A percentile compares a stretch with the other conserved stretches of the same genome.
These are phyloP conservation scores for Epichloe brachyelytri DNA, from an alignment of 2,329 filamentous ascomycete species.

Conservation along the genomic window DNA sequence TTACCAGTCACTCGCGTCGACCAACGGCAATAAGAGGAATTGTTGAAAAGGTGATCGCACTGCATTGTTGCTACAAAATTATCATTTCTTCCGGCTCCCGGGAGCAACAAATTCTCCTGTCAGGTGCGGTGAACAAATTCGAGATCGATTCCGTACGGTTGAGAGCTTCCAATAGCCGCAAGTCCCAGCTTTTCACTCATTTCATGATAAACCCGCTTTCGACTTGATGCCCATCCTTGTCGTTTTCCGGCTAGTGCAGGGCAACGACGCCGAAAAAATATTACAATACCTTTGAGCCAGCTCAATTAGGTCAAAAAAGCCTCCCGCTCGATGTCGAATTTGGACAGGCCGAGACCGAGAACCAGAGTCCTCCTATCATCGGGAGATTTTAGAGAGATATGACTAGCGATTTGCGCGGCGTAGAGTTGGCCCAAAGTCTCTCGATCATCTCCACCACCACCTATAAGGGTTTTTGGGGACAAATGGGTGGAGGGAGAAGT, in stretches of 20 bases:
- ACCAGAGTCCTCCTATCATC: constrained; percentile 49
- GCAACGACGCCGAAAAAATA: not conserved
- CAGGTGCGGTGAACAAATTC: not conserved
- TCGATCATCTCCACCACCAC: constrained; percentile 64
- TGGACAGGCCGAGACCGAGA: constrained; percentile 45
- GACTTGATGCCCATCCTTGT: not conserved
- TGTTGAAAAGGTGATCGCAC: not conserved
- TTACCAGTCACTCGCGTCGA: not conserved
- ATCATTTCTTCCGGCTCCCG: not conserved
- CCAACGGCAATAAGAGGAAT: not conserved
- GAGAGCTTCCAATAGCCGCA: not conserved
- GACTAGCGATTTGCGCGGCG: constrained; percentile 77
- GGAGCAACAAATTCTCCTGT: not conserved
- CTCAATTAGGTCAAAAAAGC: constrained; percentile 54
- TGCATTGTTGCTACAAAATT: not conserved
- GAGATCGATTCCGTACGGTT: not conserved
- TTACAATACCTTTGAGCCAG: constrained; percentile 43
- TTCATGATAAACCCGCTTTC: not conserved
- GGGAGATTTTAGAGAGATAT: constrained; percentile 58
- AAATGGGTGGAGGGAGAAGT: constrained; percentile 70
- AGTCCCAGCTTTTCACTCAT: not conserved
- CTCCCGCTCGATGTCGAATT: constrained; percentile 36
- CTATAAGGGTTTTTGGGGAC: constrained; percentile 76
- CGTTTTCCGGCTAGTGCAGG: not conserved
- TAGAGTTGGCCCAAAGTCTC: constrained; percentile 81